These are phyloP conservation scores for Oryza glumipatula DNA, from an alignment of 176 grass and related monocot species.

Conservation along the genomic window DNA sequence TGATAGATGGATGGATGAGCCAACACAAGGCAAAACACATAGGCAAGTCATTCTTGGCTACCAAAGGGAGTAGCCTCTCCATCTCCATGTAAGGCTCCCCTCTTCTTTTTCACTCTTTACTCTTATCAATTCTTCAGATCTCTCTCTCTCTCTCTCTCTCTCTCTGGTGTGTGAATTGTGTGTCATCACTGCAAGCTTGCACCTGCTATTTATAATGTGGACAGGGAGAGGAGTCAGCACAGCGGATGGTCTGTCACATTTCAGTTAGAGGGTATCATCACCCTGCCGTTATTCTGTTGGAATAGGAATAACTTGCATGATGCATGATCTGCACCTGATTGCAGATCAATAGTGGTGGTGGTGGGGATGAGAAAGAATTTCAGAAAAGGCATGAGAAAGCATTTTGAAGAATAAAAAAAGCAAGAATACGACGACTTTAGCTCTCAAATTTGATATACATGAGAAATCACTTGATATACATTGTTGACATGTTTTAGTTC, in stretches of 20 bases:
- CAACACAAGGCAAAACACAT: slow-evolving; percentile 35
- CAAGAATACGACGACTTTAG: background rate
- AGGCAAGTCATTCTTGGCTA: slow-evolving; percentile 81
- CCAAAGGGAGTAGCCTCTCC: slow-evolving; percentile 38
- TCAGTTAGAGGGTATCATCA: background rate
- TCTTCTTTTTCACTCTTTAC: slow-evolving; percentile 14
- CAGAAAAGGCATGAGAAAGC: background rate
- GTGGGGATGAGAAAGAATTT: background rate
- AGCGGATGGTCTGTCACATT: slow-evolving; percentile 11
- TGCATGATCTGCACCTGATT: background rate
- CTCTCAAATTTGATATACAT: background rate
- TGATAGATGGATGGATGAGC: background rate
- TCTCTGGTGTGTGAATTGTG: background rate
- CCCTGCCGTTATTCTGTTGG: background rate
- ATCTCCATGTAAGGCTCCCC: slow-evolving; percentile 57
- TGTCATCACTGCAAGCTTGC: slow-evolving; percentile 9
- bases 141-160: background rate
- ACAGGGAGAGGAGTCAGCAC: slow-evolving; percentile 13
- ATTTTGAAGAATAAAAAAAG: background rate
- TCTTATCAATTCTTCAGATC: too few species aligned
- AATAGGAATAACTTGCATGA: background rate
- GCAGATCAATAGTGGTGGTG: background rate
- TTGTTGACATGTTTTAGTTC: background rate
- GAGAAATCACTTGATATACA: background rate
- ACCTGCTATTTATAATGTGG: slow-evolving; percentile 45